Evolutionary conservation across 1,284 basidiomycete species (phyloP).

Genomic region (Fomitopsis pinicola): DNA sequence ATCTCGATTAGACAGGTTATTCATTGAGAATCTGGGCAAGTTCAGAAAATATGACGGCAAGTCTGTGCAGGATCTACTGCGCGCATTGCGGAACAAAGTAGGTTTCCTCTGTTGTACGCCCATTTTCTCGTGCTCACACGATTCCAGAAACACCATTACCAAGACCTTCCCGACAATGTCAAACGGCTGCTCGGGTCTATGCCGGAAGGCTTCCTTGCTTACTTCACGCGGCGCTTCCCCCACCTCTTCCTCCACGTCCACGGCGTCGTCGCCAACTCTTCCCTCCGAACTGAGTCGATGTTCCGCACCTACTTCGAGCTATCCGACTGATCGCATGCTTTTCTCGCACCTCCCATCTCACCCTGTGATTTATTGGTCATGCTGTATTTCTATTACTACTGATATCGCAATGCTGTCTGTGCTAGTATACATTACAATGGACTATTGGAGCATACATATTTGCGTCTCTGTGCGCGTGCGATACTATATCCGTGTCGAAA

Average conservation of each 20-base stretch:
- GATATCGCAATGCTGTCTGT: slow-evolving; percentile 11
- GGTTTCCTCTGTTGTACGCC: slow-evolving; percentile 20
- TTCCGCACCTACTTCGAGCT: slow-evolving; percentile 83
- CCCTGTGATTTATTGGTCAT: slow-evolving; percentile 11
- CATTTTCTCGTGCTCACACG: neutral
- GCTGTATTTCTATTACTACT: slow-evolving; percentile 14
- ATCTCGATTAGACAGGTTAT: slow-evolving; percentile 78
- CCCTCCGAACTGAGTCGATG: slow-evolving; percentile 75
- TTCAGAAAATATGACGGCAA: slow-evolving; percentile 93
- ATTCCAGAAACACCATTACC: slow-evolving; percentile 93
- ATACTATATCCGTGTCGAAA: neutral
- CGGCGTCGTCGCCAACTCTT: slow-evolving; percentile 65
- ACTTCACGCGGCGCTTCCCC: slow-evolving; percentile 94
- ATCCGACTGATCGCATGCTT: slow-evolving; percentile 35
- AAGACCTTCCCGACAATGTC: slow-evolving; percentile 88
- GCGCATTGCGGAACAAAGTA: slow-evolving; percentile 95
- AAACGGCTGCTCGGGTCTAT: slow-evolving; percentile 85
- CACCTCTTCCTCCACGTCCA: slow-evolving; percentile 91
- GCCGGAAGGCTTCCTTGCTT: slow-evolving; percentile 89
- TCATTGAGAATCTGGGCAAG: slow-evolving; percentile 94
- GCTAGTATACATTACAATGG: slow-evolving; percentile 3
- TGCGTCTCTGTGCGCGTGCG: neutral
- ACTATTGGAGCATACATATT: slow-evolving; percentile 1
- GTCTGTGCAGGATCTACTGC: slow-evolving; percentile 87
- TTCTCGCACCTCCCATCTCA: neutral